A percentile compares a stretch with the other conserved stretches of the same genome.
Conservation (phyloP, 2,329 filamentous ascomycete genomes). For the Diaporthe batatas region DNA sequence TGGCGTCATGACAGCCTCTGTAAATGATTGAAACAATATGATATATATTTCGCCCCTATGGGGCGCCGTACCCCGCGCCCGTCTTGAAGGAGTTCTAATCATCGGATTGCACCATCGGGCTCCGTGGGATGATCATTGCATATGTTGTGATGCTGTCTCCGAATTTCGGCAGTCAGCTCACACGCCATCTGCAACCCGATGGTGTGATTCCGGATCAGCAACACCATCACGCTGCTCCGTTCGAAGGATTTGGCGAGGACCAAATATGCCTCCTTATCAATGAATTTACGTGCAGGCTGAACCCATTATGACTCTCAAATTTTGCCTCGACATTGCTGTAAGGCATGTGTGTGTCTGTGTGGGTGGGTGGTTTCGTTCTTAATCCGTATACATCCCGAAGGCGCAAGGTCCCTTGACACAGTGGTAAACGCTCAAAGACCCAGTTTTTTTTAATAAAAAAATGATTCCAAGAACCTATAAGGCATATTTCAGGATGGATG, state of each 20-base stretch:
- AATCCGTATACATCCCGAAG: no score
- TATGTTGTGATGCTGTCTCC: conserved; percentile 32
- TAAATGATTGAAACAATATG: background rate
- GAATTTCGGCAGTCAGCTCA: conserved; percentile 33
- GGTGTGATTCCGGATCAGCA: conserved; percentile 44
- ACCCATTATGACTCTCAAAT: background rate
- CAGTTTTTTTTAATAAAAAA: no score
- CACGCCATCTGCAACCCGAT: conserved; percentile 29
- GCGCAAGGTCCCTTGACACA: no score
- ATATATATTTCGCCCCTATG: background rate
- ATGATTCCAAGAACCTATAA: no score
- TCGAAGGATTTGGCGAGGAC: background rate
- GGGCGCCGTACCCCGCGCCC: conserved; percentile 25
- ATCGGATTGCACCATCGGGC: conserved; percentile 14
- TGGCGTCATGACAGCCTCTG: background rate
- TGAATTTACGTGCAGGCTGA: background rate
- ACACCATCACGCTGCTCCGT: background rate
- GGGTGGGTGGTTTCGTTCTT: no score
- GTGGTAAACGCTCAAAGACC: no score
- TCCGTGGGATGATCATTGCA: conserved; percentile 15
- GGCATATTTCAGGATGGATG: background rate
- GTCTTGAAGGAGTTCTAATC: background rate
- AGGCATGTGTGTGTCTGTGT: no score
- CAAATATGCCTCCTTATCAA: background rate
- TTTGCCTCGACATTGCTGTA: background rate